Evolutionary conservation across 192 early-diverging fungal species (phyloP).

Genomic region (Entophlyctis helioformis): DNA sequence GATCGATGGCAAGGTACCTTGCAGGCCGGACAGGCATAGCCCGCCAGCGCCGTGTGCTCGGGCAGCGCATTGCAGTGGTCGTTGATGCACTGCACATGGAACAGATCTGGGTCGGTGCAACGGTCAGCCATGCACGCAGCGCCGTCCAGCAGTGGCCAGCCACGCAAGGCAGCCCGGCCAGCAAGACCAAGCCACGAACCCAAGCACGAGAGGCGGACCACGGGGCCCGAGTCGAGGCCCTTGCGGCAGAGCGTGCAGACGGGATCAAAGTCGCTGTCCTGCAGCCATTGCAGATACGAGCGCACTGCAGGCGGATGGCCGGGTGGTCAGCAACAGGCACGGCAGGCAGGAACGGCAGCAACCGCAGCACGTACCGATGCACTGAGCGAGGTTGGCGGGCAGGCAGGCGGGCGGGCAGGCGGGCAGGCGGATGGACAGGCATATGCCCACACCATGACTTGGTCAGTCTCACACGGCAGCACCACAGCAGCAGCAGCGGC

Average conservation of each 20-base stretch:
- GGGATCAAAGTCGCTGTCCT: slow-evolving; percentile 40
- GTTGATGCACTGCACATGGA: slow-evolving; percentile 24
- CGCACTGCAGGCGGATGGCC: slow-evolving; percentile 12
- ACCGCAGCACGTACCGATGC: slow-evolving; percentile 11
- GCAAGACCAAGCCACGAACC: slow-evolving; percentile 10
- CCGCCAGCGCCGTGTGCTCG: slow-evolving; percentile 27
- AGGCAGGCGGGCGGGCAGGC: not conserved
- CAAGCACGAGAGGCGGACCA: slow-evolving; percentile 34
- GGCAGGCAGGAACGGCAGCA: not conserved
- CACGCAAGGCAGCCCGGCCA: not conserved
- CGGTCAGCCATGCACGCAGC: not conserved
- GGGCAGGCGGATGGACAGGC: not conserved
- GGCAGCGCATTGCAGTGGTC: slow-evolving; percentile 12
- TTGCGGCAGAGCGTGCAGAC: slow-evolving; percentile 28
- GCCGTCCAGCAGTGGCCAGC: not conserved
- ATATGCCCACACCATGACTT: not conserved
- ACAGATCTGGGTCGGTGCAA: slow-evolving; percentile 18
- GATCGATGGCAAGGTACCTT: slow-evolving; percentile 6
- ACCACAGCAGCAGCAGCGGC: not conserved
- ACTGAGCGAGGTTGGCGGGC: slow-evolving; percentile 3
- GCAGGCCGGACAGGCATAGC: slow-evolving; percentile 25
- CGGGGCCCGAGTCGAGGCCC: slow-evolving; percentile 16
- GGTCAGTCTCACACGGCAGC: not conserved
- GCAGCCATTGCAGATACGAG: slow-evolving; percentile 44
- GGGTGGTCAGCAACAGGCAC: not conserved